Evolutionary conservation across 2,329 filamentous ascomycete species (phyloP), one percentile per base, ranked within the genome.

Genomic region (Fusarium circinatum): DNA sequence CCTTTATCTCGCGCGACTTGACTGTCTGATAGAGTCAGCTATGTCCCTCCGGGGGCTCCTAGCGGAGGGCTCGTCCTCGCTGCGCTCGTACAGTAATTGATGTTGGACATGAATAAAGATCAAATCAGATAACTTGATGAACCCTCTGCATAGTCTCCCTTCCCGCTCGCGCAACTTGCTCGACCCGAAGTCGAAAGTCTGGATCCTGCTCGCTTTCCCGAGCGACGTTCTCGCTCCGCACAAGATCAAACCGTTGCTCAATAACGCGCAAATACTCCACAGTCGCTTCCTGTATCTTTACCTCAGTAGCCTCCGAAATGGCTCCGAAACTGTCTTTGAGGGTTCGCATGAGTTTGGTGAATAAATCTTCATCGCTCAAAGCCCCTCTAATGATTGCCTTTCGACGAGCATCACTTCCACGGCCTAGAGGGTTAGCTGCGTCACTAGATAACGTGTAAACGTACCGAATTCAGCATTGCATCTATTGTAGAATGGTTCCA

Each of bases 131-230:
- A 41, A 62, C 57, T 22, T 28, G 22, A 1, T 45, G 59, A 26
- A 65, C 68, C 30, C 42, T 62, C 18, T 45, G 39, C 34, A 76
- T 66, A 13, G 39, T 61, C 9, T 62, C 59, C 20, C 44, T 68
- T 1, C 66, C 70, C 6, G 22, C 36, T n/a, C 24, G 54, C 0
- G 54, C 32, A 10, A 34, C 44, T 1, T 62, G 51, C 6, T 79
- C 78, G 22, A 85, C 81, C 8, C 80, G 75, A 3, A 51, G 24
- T 10, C 82, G 74, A 48, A 84, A 84, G 26, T 76, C 80, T 2
- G 79, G 79, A 49, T 85, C 80, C 48, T 70, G 72, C 58, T 84
- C 83, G 26, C 80, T 80, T 73, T 85, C 83, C 28, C 76, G 24
- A 0, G 78, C 80, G 10, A 79, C 80, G 62, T 84, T 83, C 41